Conservation (phyloP, 1,284 basidiomycete species). For the Anthracocystis setariae region DNA sequence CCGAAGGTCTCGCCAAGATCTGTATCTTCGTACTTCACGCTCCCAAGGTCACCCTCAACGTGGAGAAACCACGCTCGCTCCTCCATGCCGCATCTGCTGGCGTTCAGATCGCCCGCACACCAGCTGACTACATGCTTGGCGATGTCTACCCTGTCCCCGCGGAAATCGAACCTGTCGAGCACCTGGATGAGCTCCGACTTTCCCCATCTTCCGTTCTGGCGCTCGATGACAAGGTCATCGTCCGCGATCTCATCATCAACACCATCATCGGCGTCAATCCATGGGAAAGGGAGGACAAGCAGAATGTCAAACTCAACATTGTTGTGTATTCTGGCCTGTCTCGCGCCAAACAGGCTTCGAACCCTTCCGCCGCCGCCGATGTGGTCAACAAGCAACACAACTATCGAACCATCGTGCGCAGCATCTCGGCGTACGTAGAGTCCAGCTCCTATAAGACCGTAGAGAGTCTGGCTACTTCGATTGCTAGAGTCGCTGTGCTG, state of each 20-base stretch:
- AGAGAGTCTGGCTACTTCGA: constrained; percentile 77
- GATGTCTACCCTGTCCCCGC: constrained; percentile 18
- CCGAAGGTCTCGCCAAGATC: constrained; percentile 70
- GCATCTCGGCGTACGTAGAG: constrained; percentile 69
- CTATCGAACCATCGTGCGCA: constrained; percentile 39
- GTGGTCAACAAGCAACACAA: constrained; percentile 52
- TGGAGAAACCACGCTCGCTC: constrained; percentile 73
- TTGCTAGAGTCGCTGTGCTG: constrained; percentile 72
- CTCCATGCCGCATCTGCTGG: constrained; percentile 72
- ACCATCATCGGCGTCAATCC: constrained; percentile 79
- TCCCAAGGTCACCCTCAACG: constrained; percentile 69
- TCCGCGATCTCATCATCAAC: constrained; percentile 73
- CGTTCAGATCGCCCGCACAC: constrained; percentile 68
- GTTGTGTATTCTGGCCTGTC: constrained; percentile 66
- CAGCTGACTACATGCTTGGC: constrained; percentile 47
- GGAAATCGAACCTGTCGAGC: constrained; percentile 26
- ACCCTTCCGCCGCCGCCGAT: constrained; percentile 38
- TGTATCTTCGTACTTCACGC: constrained; percentile 70
- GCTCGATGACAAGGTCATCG: constrained; percentile 65
- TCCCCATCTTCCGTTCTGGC: constrained; percentile 41
- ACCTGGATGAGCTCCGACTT: constrained; percentile 33
- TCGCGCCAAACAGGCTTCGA: constrained; percentile 24
- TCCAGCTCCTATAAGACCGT: constrained; percentile 76
- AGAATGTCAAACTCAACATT: constrained; percentile 76
- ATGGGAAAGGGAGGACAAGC: constrained; percentile 77